These are phyloP conservation scores for Nitzschia sp. DNA, from an alignment of 108 stramenopile genomes.

Conservation along the genomic window DNA sequence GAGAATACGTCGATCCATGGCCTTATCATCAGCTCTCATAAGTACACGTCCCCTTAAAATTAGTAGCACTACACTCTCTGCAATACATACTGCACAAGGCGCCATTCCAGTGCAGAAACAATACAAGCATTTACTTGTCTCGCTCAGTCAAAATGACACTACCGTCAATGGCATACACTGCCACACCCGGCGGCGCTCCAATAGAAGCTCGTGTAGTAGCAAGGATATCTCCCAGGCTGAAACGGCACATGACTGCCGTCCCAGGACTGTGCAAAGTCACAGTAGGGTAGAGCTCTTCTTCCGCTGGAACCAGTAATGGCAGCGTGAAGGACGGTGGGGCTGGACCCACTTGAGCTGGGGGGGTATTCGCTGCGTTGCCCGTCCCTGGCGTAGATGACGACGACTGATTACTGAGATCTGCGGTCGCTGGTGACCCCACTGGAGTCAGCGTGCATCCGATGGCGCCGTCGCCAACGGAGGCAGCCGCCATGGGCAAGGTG, in stretches of 20 bases:
- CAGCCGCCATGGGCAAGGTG: background rate
- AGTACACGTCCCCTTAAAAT: too few relatives aligned
- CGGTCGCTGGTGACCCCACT: background rate
- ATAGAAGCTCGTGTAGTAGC: slow-evolving; percentile 64
- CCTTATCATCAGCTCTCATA: too few relatives aligned
- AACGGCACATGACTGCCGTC: slow-evolving; percentile 84
- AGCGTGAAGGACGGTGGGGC: slow-evolving; percentile 39
- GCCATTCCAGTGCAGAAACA: too few relatives aligned
- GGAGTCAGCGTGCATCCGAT: slow-evolving; percentile 17
- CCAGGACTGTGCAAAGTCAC: slow-evolving; percentile 87
- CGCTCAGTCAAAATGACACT: slow-evolving; percentile 74
- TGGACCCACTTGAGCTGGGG: background rate
- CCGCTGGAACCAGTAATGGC: slow-evolving; percentile 78
- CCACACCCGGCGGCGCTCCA: slow-evolving; percentile 79
- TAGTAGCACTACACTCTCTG: too few relatives aligned
- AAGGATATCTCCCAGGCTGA: slow-evolving; percentile 84
- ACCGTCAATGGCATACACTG: slow-evolving; percentile 92
- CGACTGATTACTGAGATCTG: slow-evolving; percentile 4
- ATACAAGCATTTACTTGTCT: too few relatives aligned
- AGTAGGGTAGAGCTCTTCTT: slow-evolving; percentile 92
- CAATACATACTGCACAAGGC: too few relatives aligned
- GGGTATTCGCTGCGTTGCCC: background rate
- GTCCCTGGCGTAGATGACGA: slow-evolving; percentile 41
- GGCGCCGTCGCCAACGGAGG: background rate
- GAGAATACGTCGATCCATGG: too few relatives aligned